Evolutionary conservation across 176 grass and related monocot genomes (phyloP).

Genomic region (Carex parvula): DNA sequence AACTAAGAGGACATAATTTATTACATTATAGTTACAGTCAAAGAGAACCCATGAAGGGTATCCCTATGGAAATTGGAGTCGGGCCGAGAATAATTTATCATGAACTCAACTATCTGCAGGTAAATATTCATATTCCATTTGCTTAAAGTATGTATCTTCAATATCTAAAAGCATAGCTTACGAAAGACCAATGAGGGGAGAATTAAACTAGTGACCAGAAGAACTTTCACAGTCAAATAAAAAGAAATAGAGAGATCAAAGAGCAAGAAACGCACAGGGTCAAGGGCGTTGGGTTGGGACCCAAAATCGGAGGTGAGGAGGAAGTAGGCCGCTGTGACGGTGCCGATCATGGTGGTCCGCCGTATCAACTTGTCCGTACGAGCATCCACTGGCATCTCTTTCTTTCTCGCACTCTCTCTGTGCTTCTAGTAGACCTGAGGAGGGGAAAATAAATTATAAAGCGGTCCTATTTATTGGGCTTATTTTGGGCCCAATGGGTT

Average conservation of each 20-base stretch:
- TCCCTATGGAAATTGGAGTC: neutral
- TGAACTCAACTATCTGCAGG: too few relatives aligned
- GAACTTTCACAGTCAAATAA: neutral
- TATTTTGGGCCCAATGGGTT: neutral
- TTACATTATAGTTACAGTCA: neutral
- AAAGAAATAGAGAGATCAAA: neutral
- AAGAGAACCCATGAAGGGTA: neutral
- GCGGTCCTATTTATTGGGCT: neutral
- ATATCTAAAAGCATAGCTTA: too few relatives aligned
- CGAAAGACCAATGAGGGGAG: neutral
- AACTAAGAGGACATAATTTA: neutral
- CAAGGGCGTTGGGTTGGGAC: conserved; percentile 36
- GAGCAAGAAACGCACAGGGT: conserved; percentile 17
- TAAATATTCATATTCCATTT: too few relatives aligned
- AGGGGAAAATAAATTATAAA: neutral
- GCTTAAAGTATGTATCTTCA: neutral
- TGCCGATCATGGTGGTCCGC: conserved; percentile 54
- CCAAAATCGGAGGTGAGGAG: conserved; percentile 57
- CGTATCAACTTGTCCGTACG: conserved; percentile 55
- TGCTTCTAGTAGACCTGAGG: neutral
- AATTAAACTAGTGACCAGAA: neutral
- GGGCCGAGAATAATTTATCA: neutral
- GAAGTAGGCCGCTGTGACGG: conserved; percentile 50
- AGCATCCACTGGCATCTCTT: conserved; percentile 28
- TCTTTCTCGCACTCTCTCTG: conserved; percentile 12